A percentile compares a stretch with the other conserved stretches of the same genome.
Conservation (phyloP, 139 green algal species). For the Coelastrella sp. region DNA sequence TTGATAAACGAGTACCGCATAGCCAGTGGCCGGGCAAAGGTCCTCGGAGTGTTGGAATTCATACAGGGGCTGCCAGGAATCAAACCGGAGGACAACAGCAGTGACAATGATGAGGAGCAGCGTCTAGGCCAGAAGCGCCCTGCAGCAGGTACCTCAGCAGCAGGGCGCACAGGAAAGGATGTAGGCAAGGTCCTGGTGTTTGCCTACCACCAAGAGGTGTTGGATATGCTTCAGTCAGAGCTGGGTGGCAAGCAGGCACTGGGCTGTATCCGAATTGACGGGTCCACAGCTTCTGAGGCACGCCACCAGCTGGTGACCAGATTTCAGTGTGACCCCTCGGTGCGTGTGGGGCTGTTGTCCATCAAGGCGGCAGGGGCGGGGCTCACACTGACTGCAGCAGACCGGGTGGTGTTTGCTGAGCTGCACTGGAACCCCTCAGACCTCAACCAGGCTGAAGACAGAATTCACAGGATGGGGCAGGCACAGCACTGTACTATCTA, state of each 20-base stretch:
- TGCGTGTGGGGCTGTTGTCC: conserved; percentile 46
- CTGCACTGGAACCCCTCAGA: conserved; percentile 37
- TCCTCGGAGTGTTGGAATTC: conserved; percentile 47
- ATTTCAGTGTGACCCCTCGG: conserved; percentile 55
- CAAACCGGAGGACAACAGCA: conserved; percentile 2
- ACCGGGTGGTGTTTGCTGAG: conserved; percentile 32
- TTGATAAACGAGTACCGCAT: conserved; percentile 49
- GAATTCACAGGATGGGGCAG: conserved; percentile 71
- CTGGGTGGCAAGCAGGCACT: conserved; percentile 12
- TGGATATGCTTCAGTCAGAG: conserved; percentile 50
- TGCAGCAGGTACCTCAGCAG: not conserved
- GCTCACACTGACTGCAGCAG: conserved; percentile 29
- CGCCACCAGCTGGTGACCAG: conserved; percentile 26
- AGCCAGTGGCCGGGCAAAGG: conserved; percentile 49
- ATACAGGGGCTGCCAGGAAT: conserved; percentile 55
- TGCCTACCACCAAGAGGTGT: conserved; percentile 68
- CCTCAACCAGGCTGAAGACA: conserved; percentile 64
- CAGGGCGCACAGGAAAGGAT: not conserved
- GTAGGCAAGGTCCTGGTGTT: conserved; percentile 74
- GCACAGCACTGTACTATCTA: conserved; percentile 68
- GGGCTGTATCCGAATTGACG: conserved; percentile 69
- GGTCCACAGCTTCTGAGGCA: not conserved
- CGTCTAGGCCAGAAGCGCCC: not conserved
- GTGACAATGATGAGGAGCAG: not conserved
- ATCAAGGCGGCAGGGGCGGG: conserved; percentile 45